phyloP scores from a whole-genome alignment of 106 monocot species.

The Phalaenopsis equestris region DNA sequence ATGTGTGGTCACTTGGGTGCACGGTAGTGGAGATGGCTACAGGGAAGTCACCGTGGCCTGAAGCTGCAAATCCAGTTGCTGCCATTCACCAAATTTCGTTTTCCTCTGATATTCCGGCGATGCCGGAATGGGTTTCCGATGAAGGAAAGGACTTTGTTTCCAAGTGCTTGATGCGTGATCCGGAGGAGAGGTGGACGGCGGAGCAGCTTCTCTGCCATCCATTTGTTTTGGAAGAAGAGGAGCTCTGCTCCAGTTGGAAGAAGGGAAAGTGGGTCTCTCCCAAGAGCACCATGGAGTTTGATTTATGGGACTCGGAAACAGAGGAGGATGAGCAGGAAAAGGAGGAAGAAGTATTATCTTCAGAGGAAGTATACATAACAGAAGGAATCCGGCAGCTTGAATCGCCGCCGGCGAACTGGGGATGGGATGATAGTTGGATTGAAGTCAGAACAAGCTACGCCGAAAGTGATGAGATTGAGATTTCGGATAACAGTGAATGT shows the following conservation, averaged over 20 bases:
- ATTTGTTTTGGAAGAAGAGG: slow-evolving; percentile 17
- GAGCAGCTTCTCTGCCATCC: slow-evolving; percentile 46
- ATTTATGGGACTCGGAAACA: neutral
- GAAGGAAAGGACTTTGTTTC: slow-evolving; percentile 46
- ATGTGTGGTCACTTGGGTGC: slow-evolving; percentile 74
- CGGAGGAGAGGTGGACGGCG: slow-evolving; percentile 35
- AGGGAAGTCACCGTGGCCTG: slow-evolving; percentile 38
- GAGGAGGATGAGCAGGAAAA: neutral
- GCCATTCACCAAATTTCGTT: slow-evolving; percentile 15
- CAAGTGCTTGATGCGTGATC: slow-evolving; percentile 42
- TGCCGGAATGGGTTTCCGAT: slow-evolving; percentile 30
- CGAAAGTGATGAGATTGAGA: no score
- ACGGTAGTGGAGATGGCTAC: slow-evolving; percentile 63
- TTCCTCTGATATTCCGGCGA: slow-evolving; percentile 24
- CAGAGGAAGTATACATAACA: neutral
- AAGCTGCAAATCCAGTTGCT: neutral
- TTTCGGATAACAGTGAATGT: no score
- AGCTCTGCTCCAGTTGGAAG: neutral
- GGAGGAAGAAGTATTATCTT: neutral
- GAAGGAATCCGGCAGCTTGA: neutral
- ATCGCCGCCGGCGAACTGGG: neutral
- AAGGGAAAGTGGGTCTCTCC: neutral
- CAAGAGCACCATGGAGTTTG: neutral
- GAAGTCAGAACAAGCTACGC: neutral
- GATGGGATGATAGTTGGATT: neutral